Evolutionary conservation across 148 eudicot genomes (phyloP), one percentile per base, ranked within the genome.

Genomic region (Selenicereus undatus): DNA sequence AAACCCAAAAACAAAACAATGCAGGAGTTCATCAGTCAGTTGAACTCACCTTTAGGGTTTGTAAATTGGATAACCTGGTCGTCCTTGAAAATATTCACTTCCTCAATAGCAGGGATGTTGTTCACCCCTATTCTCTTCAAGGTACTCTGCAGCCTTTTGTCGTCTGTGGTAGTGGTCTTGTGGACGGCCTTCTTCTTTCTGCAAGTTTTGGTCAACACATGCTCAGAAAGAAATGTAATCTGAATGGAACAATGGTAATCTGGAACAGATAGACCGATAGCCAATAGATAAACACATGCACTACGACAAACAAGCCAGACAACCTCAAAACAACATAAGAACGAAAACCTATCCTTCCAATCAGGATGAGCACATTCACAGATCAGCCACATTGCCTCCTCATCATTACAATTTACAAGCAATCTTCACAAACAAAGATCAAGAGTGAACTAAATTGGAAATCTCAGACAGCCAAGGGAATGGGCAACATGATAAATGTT

Each of bases 181-280:
- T 94, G 98, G 60, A 94, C 89, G 3, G 98, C 98, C 93, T 94
- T 94, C 94, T 92, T 94, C 93, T 94, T 94, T 87, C 98, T 94
- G 89, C 74, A 75, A 75, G 77, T 29, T 69, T 56, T 13, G 62
- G 30, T 7, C 3, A 35, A 71, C 24, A 24, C 16, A 21, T 8
- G 2, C 17, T 56, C 26, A 84, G 30, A 43, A 35, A 18, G 43
- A 27, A 69, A 50, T 64, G 62, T 32, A 21, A n/a, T 11, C 5
- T 21, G 6, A 26, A 76, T 66, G 42, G 42, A 27, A 77, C 26
- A 16, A 10, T 26, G 17, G 32, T 1, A 2, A 29, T 24, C 22
- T 9, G 10, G 22, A 24, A 11, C 7, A 66, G 14, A 12, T 66
- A 66, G 30, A 27, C 27, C 14, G 17, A 27, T n/a, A 11, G 30